phyloP scores from a whole-genome alignment of 257 asterid species.

The Solanum ahanhuiri region DNA sequence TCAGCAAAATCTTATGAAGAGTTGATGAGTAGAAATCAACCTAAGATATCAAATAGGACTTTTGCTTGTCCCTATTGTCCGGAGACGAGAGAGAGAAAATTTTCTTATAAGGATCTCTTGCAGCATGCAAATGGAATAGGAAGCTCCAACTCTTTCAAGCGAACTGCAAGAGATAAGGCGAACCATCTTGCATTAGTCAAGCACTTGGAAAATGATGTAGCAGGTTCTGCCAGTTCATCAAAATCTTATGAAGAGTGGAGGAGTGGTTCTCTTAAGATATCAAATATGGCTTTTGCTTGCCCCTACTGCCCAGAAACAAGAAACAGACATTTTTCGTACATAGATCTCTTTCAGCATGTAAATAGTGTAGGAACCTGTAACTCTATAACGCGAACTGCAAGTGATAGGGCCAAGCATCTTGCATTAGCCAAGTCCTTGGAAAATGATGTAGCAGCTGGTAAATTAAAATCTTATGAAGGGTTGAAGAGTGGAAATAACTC shows the following conservation, averaged over 20 bases:
- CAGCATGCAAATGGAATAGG: slow-evolving; percentile 66
- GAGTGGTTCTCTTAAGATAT: slow-evolving; percentile 44
- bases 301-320: slow-evolving; percentile 64
- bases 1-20: slow-evolving; percentile 30
- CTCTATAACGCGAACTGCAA: slow-evolving; percentile 41
- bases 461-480: slow-evolving; percentile 28
- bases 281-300: slow-evolving; percentile 48
- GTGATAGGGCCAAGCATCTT: slow-evolving; percentile 59
- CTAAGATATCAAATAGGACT: slow-evolving; percentile 37
- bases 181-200: slow-evolving; percentile 67
- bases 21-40: slow-evolving; percentile 42
- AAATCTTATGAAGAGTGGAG: slow-evolving; percentile 28
- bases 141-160: slow-evolving; percentile 35
- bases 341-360: slow-evolving; percentile 70
- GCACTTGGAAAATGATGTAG: slow-evolving; percentile 40
- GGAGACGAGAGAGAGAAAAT: slow-evolving; percentile 38
- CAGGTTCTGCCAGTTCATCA: slow-evolving; percentile 30
- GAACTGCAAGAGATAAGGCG: slow-evolving; percentile 41
- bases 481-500: slow-evolving; percentile 47
- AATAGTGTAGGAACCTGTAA: slow-evolving; percentile 37
- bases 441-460: slow-evolving; percentile 34
- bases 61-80: slow-evolving; percentile 75
- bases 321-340: slow-evolving; percentile 35
- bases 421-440: slow-evolving; percentile 63
- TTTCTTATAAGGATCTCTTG: slow-evolving; percentile 42